A percentile compares a stretch with the other conserved stretches of the same genome.
Conservation (phyloP, 2,329 filamentous ascomycete genomes). For the Xylaria multiplex region DNA sequence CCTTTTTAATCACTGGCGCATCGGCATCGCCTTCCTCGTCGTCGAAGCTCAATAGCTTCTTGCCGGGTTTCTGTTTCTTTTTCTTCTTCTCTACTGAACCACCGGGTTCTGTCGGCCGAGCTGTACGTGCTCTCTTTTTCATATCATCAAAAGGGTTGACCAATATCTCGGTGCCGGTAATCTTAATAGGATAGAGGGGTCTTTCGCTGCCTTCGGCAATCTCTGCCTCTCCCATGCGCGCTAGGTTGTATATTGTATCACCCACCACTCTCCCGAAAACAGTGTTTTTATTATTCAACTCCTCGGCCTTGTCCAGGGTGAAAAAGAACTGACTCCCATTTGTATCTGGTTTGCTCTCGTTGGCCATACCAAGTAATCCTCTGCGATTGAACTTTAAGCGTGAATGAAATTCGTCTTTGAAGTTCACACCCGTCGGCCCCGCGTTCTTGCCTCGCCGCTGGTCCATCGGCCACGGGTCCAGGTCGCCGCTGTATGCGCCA, state of each 20-base stretch:
- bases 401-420: slow-evolving; percentile 89
- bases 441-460: slow-evolving; percentile 70
- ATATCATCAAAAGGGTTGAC: slow-evolving; percentile 87
- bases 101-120: slow-evolving; percentile 59
- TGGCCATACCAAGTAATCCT: slow-evolving; percentile 95
- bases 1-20: slow-evolving; percentile 73
- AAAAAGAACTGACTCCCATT: slow-evolving; percentile 99
- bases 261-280: slow-evolving; percentile 92
- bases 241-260: slow-evolving; percentile 94
- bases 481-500: slow-evolving; percentile 75
- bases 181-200: slow-evolving; percentile 85
- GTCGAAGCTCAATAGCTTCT: slow-evolving; percentile 81
- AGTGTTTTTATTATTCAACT: slow-evolving; percentile 90
- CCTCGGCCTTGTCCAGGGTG: slow-evolving; percentile 83
- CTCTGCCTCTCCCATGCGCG: slow-evolving; percentile 92
- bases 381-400: slow-evolving; percentile 92
- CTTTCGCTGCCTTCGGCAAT: slow-evolving; percentile 81
- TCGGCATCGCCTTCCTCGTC: slow-evolving; percentile 72
- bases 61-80: slow-evolving; percentile 78
- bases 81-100: slow-evolving; percentile 63
- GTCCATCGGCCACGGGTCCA: slow-evolving; percentile 78
- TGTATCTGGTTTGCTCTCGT: slow-evolving; percentile 78
- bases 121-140: slow-evolving; percentile 72
- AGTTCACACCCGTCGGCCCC: slow-evolving; percentile 67
- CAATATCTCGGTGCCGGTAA: slow-evolving; percentile 78